Percentiles rank a stretch among this genome's conserved stretches.
These are phyloP conservation scores for Colletotrichum trifolii DNA, from an alignment of 2,329 filamentous ascomycete genomes.

Conservation along the genomic window DNA sequence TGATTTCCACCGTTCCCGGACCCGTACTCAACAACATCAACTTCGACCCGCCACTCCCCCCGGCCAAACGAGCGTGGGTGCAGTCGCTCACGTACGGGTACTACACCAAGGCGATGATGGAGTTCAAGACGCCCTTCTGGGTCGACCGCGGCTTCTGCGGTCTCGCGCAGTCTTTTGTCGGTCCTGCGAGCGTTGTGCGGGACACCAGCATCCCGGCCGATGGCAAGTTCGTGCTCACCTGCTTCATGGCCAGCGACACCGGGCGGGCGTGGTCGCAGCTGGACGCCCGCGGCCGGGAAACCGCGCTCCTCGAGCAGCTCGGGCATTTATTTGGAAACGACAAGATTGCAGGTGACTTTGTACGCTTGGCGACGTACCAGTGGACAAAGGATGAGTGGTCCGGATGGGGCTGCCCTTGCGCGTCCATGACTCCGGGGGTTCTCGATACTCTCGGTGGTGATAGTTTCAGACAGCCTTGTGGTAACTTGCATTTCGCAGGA, in stretches of 20 bases:
- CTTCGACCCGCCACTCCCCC: constrained; percentile 59
- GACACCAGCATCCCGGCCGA: constrained; percentile 51
- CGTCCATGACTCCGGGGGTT: constrained; percentile 51
- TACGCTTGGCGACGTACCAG: constrained; percentile 47
- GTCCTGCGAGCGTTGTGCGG: constrained; percentile 57
- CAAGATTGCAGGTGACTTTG: constrained; percentile 40
- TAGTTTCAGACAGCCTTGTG: constrained; percentile 47
- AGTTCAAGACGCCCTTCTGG: constrained; percentile 54
- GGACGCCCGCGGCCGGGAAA: constrained; percentile 37
- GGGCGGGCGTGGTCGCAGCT: constrained; percentile 47
- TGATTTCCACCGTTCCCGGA: constrained; percentile 61
- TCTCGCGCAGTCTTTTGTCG: constrained; percentile 54
- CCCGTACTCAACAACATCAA: constrained; percentile 56
- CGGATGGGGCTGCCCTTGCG: constrained; percentile 53
- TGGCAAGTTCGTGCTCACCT: constrained; percentile 48
- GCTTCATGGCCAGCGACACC: constrained; percentile 52
- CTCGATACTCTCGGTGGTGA: constrained; percentile 46
- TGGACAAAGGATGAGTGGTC: constrained; percentile 53
- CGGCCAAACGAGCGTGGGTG: constrained; percentile 47
- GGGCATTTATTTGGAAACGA: constrained; percentile 39
- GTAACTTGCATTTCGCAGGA: constrained; percentile 58
- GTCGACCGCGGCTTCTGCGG: constrained; percentile 54
- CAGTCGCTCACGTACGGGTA: constrained; percentile 54
- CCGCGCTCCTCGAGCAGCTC: constrained; percentile 43
- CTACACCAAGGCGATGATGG: constrained; percentile 62